A percentile compares a stretch with the other conserved stretches of the same genome.
These are phyloP conservation scores for Microstegium vimineum DNA, from an alignment of 176 grass and related monocot species.

Conservation along the genomic window DNA sequence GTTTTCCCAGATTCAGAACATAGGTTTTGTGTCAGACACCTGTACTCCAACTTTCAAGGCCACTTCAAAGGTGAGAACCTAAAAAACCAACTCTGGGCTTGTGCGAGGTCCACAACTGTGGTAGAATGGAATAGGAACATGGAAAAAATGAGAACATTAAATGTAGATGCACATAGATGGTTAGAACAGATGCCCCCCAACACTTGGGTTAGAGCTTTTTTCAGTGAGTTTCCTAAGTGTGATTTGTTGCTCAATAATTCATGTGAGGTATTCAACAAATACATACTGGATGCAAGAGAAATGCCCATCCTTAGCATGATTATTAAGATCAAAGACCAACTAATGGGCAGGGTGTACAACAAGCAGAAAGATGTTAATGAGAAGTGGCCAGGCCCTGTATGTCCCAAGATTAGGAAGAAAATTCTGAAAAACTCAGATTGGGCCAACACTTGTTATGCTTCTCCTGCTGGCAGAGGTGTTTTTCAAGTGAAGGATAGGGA, in stretches of 20 bases:
- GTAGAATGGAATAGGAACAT: neutral
- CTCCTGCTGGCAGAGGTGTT: neutral
- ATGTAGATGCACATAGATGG: no score
- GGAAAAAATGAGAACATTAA: neutral
- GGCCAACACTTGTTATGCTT: neutral
- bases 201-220: no score
- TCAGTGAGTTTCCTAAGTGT: no score
- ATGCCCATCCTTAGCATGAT: neutral
- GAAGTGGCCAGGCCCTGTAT: neutral
- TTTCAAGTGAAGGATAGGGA: no score
- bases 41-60: no score
- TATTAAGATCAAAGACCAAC: neutral
- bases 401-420: neutral
- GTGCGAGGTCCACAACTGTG: no score
- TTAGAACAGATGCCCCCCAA: no score
- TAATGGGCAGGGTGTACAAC: neutral
- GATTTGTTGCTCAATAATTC: no score
- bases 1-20: no score
- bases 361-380: neutral
- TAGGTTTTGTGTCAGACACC: no score
- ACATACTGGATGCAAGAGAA: neutral
- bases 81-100: neutral
- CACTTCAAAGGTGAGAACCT: no score
- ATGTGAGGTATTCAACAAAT: no score
- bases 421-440: neutral